Base-by-base conservation (phyloP, 805 yeast genomes). In the Starmerella asiatica region DNA sequence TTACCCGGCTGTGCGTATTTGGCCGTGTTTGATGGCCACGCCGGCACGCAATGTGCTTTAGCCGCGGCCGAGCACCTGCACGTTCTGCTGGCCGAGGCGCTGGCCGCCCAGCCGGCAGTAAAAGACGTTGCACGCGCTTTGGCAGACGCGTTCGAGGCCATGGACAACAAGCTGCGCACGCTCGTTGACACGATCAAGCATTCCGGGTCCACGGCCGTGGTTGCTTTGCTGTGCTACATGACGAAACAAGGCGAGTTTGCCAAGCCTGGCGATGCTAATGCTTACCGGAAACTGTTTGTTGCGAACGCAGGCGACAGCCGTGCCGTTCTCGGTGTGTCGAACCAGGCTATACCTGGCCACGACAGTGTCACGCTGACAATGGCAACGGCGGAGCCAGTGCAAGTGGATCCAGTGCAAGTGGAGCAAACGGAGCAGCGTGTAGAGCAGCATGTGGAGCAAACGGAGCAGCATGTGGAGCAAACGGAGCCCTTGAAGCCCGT, bases 1-100 rank as follows among this genome's bases (percentile, higher is more conserved):
- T 38, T 39, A 9, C 49, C 51, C 1, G 95, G 85, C 57, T 80
- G 94, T 79, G 97, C 95, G 2, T 88, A 82, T 56, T 85, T 88
- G 69, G 97, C 93, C 15, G 70, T 88, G 1, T 88, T 85, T 60
- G 98, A 88, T 60, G 98, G 98, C 9, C 98, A 88, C 61, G 97
- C 97, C 2, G 98, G 98, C 18, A 75, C 75, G 40, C 83, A 76
- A 49, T 79, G 93, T 7, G 93, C 98, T 1, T 73, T 88, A 52
- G 86, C 94, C 93, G 85, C 96, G 63, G 93, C 95, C 0, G 76
- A 82, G 46, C 75, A 80, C 52, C 59, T 88, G 42, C 96, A 88
- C 56, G 70, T 68, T 39, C 68, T 84, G 17, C 55, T 74, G 38
- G 62, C 58, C 27, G 56, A 40, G 5, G 50, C 45, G 30, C 29